phyloP scores from a whole-genome alignment of 495 filamentous ascomycete species.

The Xylaria palmicola region DNA sequence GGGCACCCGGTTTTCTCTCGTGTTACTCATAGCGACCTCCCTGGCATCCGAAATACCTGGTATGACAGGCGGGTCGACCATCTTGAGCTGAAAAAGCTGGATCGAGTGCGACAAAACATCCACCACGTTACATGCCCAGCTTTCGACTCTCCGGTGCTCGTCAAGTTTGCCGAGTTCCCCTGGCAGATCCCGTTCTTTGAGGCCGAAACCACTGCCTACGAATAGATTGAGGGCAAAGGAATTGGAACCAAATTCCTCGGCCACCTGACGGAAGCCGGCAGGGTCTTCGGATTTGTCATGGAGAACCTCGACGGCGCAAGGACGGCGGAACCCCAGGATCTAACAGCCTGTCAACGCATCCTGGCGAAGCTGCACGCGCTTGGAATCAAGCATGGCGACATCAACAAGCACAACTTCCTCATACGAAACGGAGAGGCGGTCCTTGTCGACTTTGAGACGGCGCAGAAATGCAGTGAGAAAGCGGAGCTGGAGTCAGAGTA shows the following conservation, averaged over 20 bases:
- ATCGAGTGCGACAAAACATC: slow-evolving; percentile 16
- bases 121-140: slow-evolving; percentile 17
- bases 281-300: slow-evolving; percentile 49
- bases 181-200: slow-evolving; percentile 44
- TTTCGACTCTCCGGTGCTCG: slow-evolving; percentile 32
- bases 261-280: slow-evolving; percentile 43
- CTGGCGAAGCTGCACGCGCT: slow-evolving; percentile 37
- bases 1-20: slow-evolving; percentile 13
- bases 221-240: slow-evolving; percentile 35
- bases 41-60: slow-evolving; percentile 23
- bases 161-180: slow-evolving; percentile 42
- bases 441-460: slow-evolving; percentile 42
- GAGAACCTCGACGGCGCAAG: slow-evolving; percentile 33
- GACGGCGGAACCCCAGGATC: slow-evolving; percentile 33
- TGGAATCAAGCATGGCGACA: slow-evolving; percentile 44
- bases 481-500: background rate
- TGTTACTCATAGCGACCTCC: slow-evolving; percentile 1
- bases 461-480: background rate
- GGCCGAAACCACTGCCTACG: slow-evolving; percentile 43
- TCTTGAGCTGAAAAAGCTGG: slow-evolving; percentile 16
- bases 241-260: slow-evolving; percentile 45
- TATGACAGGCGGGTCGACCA: slow-evolving; percentile 22
- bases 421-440: slow-evolving; percentile 26
- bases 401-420: slow-evolving; percentile 49
- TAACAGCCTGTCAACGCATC: slow-evolving; percentile 28